These are phyloP conservation scores for Xylaria sp. DNA, from an alignment of 2,329 filamentous ascomycete species.

Conservation along the genomic window DNA sequence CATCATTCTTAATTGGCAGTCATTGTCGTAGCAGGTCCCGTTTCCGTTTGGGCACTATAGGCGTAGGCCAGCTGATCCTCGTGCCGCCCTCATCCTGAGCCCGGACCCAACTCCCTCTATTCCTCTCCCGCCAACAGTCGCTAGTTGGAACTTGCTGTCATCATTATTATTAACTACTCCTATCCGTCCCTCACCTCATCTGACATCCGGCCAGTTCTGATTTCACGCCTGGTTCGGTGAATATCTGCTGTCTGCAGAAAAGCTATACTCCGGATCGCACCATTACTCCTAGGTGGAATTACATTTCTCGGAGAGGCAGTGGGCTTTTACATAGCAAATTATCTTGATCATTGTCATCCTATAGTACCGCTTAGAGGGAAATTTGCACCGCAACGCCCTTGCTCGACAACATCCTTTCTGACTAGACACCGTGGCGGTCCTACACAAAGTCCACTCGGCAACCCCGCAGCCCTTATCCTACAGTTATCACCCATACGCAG, in stretches of 20 bases:
- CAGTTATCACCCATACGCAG: slow-evolving; percentile 46
- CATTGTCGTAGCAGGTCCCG: slow-evolving; percentile 42
- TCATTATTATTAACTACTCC: slow-evolving; percentile 27
- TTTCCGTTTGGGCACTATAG: slow-evolving; percentile 46
- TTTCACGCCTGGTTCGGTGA: slow-evolving; percentile 12
- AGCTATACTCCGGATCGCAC: slow-evolving; percentile 6
- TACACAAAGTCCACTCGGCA: slow-evolving; percentile 48
- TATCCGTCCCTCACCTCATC: slow-evolving; percentile 10
- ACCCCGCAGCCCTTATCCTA: slow-evolving; percentile 49
- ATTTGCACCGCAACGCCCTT: slow-evolving; percentile 12
- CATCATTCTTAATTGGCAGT: slow-evolving; percentile 52
- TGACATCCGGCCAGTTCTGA: slow-evolving; percentile 5
- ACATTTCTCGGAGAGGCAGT: slow-evolving; percentile 15
- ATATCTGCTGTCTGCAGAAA: slow-evolving; percentile 17
- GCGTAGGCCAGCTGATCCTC: slow-evolving; percentile 48
- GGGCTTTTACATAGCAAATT: slow-evolving; percentile 21
- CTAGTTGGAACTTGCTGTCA: slow-evolving; percentile 33
- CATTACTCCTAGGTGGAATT: slow-evolving; percentile 14
- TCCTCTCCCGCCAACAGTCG: slow-evolving; percentile 40
- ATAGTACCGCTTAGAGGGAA: slow-evolving; percentile 16
- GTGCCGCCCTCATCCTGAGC: slow-evolving; percentile 44
- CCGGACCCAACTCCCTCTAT: slow-evolving; percentile 43
- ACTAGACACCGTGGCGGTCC: slow-evolving; percentile 51
- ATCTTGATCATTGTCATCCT: slow-evolving; percentile 14
- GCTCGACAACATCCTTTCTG: slow-evolving; percentile 20